Base-by-base conservation (phyloP, 495 filamentous ascomycete genomes). In the Penicillium samsonianum region DNA sequence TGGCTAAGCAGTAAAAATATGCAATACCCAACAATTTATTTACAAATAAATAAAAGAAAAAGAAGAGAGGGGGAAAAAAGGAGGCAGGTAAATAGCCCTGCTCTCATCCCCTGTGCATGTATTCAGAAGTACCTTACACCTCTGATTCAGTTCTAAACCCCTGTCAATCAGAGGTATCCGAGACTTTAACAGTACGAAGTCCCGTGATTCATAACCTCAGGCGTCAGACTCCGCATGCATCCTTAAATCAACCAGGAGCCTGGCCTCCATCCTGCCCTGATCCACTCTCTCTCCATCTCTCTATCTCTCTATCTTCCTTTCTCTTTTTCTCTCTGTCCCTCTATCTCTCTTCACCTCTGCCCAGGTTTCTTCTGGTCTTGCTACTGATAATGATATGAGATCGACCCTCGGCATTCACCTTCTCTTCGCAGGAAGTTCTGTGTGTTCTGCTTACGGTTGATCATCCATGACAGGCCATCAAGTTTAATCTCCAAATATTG, bases 201-300 rank as follows among this genome's bases (percentile, higher is more conserved):
- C 62, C 63, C 63, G 38, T 50, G 47, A 46, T 40, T 43, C 44
- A 28, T 26, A 25, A 20, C 25, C 47, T 55, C 25, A 64, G 49
- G 53, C 55, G 57, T 56, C 58, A 19, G 46, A 37, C 35, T 41
- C 57, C 55, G 50, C 42, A 60, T 57, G 52, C 48, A 44, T 63
- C 58, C 47, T 51, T 43, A 31, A 53, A 23, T 49, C 37, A 46
- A 46, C 22, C 42, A 25, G 42, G 49, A 51, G 49, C 28, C 9
- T 26, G 49, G 50, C 58, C 50, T 52, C 57, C 30, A 12, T 33
- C 50, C 48, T 49, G 31, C 42, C 19, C 28, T 55, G 56, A 57
- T 38, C 48, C 47, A 50, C 53, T 50, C 43, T 37, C 35, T 2
- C 11, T 46, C 25, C 16, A 11, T 48, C 25, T 25, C n/a, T 37